Evolutionary conservation across 768 basidiomycete species (phyloP).

Genomic region (Rhodotorula sphaerocarpa): DNA sequence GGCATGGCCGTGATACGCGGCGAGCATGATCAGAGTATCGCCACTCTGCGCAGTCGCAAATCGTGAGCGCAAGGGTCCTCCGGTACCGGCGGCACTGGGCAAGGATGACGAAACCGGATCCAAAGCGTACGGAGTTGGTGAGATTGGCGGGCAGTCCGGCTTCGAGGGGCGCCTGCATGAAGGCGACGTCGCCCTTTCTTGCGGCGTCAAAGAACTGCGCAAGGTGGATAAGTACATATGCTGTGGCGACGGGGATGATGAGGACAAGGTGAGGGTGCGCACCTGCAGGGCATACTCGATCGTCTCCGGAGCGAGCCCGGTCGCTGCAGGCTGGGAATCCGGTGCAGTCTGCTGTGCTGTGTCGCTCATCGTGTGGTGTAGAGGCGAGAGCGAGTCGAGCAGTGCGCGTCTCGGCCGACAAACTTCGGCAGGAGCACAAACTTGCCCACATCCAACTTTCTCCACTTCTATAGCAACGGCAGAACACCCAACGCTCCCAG

Average conservation of each 20-base stretch:
- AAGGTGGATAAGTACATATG: too few relatives aligned
- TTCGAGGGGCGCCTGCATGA: constrained; percentile 11
- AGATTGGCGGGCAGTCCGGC: constrained; percentile 61
- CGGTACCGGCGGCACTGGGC: too few relatives aligned
- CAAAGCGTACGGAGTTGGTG: constrained; percentile 51
- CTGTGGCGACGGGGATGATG: neutral
- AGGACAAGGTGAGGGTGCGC: neutral
- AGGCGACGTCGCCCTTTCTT: constrained; percentile 2
- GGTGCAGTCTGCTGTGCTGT: neutral
- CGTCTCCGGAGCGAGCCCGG: constrained; percentile 20
- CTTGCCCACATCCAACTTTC: too few relatives aligned
- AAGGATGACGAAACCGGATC: too few relatives aligned
- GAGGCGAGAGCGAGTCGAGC: neutral
- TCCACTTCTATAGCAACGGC: too few relatives aligned
- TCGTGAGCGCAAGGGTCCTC: too few relatives aligned
- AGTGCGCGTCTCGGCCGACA: too few relatives aligned
- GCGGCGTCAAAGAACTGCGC: constrained; percentile 27
- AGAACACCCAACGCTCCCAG: too few relatives aligned
- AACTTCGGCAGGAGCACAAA: too few relatives aligned
- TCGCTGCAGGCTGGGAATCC: neutral
- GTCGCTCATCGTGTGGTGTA: neutral
- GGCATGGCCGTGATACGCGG: constrained; percentile 62
- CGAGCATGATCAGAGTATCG: constrained; percentile 71
- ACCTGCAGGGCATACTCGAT: constrained; percentile 25
- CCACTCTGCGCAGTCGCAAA: too few relatives aligned